phyloP scores from a whole-genome alignment of 495 filamentous ascomycete species.

The Neurospora hispaniola region DNA sequence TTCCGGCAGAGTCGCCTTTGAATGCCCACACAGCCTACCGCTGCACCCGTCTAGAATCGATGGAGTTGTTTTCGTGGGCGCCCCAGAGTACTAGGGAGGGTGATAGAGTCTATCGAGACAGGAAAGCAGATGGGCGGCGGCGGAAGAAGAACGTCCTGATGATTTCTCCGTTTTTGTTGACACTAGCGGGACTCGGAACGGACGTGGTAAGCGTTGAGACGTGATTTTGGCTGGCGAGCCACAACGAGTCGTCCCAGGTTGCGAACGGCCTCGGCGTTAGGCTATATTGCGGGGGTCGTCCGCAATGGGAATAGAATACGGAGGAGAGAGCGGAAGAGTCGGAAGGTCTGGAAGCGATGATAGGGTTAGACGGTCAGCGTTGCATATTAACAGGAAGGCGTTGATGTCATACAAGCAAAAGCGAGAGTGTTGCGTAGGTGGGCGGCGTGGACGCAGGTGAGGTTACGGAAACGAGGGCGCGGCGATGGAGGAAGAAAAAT shows the following conservation, averaged over 20 bases:
- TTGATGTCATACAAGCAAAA: background rate
- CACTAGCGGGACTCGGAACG: conserved; percentile 9
- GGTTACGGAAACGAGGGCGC: background rate
- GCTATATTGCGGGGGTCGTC: conserved; percentile 1
- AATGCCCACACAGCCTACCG: conserved; percentile 35
- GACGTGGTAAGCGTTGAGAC: conserved; percentile 5
- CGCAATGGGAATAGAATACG: conserved; percentile 5
- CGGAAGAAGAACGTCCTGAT: conserved; percentile 32
- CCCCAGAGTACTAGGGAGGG: conserved; percentile 31
- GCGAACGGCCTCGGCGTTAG: conserved; percentile 11
- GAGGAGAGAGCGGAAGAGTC: conserved; percentile 2
- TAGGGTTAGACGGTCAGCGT: background rate
- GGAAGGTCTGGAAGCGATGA: background rate
- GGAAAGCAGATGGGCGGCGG: conserved; percentile 33
- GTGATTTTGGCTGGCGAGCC: background rate
- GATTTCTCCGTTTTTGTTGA: conserved; percentile 30
- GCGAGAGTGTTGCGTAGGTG: background rate
- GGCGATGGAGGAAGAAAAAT: background rate
- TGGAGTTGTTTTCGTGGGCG: conserved; percentile 2
- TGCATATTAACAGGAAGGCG: background rate
- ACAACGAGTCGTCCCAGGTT: background rate
- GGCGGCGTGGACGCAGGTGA: background rate
- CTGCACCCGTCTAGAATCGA: conserved; percentile 29
- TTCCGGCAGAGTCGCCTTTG: conserved; percentile 23
- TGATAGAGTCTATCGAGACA: conserved; percentile 38